A percentile compares a stretch with the other conserved stretches of the same genome.
Conservation (phyloP, 2,329 filamentous ascomycete genomes). For the Leptoxyphium fumago region DNA sequence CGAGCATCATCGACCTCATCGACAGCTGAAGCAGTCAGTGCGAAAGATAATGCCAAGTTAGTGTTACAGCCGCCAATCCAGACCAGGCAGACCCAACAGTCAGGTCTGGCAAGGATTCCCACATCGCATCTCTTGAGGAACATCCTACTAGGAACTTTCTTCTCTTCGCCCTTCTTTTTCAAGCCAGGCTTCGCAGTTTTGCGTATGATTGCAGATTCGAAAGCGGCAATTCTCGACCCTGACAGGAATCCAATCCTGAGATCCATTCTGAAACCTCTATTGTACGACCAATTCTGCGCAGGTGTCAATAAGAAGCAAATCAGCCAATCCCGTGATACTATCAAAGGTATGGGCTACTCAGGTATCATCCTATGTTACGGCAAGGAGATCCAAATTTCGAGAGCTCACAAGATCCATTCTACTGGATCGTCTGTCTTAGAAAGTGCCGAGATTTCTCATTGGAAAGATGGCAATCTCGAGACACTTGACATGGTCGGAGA, state of each 20-base stretch:
- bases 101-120: conserved; percentile 3
- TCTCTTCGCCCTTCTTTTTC: conserved; percentile 19
- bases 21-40: too few species aligned
- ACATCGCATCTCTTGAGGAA: conserved; percentile 16
- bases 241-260: conserved; percentile 34
- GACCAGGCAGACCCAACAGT: too few species aligned
- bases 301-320: conserved; percentile 36
- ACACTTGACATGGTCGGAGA: conserved; percentile 37
- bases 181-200: conserved; percentile 18
- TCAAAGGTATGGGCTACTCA: conserved; percentile 36
- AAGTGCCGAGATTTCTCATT: conserved; percentile 33
- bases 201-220: conserved; percentile 28
- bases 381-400: conserved; percentile 27
- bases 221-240: conserved; percentile 30
- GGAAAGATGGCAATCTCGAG: conserved; percentile 38
- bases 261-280: conserved; percentile 29
- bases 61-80: too few species aligned
- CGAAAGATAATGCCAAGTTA: too few species aligned
- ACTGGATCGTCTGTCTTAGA: conserved; percentile 15
- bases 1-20: too few species aligned
- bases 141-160: conserved; percentile 17
- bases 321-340: conserved; percentile 27
- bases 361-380: conserved; percentile 41
- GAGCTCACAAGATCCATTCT: conserved; percentile 6
- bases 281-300: conserved; percentile 45